phyloP scores from a whole-genome alignment of 768 basidiomycete genomes.

The Boletus patriciae region DNA sequence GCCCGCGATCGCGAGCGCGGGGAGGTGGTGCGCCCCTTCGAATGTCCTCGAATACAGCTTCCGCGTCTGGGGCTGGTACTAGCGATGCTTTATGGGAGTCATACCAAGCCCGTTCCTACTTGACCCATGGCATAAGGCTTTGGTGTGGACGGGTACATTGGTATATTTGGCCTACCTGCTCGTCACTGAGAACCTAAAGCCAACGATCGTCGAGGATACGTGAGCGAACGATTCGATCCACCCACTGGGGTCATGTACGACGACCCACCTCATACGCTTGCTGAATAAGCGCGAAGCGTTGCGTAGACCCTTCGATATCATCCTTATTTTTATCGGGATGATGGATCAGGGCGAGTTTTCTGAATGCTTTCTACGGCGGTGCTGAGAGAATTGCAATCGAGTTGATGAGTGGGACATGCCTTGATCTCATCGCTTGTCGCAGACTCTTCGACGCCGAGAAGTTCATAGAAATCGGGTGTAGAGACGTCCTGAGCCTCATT shows the following conservation, averaged over 20 bases:
- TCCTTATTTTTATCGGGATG: conserved; percentile 88
- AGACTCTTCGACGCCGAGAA: conserved; percentile 77
- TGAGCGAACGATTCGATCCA: not conserved
- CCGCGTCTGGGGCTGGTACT: conserved; percentile 78
- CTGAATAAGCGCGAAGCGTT: conserved; percentile 84
- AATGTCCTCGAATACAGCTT: conserved; percentile 83
- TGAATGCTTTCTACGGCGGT: conserved; percentile 66
- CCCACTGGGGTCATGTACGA: not conserved
- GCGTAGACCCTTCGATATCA: conserved; percentile 82
- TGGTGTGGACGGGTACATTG: not conserved
- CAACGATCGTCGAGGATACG: conserved; percentile 34
- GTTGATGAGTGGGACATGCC: conserved; percentile 38
- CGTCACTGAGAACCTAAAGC: conserved; percentile 88
- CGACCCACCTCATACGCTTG: conserved; percentile 88
- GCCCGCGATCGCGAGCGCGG: conserved; percentile 63
- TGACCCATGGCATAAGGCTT: conserved; percentile 25
- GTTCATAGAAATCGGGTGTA: conserved; percentile 72
- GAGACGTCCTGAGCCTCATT: conserved; percentile 25
- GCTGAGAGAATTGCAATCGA: conserved; percentile 1
- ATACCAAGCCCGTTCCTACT: conserved; percentile 98
- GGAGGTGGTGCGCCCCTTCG: conserved; percentile 62
- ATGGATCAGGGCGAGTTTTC: conserved; percentile 79
- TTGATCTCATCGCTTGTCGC: conserved; percentile 90
- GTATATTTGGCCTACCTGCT: conserved; percentile 63
- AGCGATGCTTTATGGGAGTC: conserved; percentile 87